These are phyloP conservation scores for Mycena maculata DNA, from an alignment of 768 basidiomycete genomes.

Conservation along the genomic window DNA sequence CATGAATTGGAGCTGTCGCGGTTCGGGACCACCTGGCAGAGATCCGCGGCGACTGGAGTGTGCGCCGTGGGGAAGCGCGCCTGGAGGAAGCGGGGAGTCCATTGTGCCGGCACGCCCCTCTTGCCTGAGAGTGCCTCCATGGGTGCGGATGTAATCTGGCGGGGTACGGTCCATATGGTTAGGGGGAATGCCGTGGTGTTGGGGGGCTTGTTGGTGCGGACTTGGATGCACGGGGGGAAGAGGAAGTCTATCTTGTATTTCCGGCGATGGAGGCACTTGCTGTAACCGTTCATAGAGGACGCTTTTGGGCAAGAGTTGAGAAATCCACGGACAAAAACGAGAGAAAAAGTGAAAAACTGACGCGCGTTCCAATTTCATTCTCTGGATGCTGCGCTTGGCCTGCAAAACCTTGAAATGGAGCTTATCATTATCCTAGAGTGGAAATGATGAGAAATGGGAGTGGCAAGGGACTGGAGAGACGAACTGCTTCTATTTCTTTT, in stretches of 20 bases:
- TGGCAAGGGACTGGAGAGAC: constrained; percentile 44
- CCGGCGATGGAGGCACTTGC: constrained; percentile 67
- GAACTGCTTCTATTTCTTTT: constrained; percentile 83
- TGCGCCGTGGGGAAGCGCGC: constrained; percentile 42
- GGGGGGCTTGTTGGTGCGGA: constrained; percentile 48
- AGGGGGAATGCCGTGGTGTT: constrained; percentile 11
- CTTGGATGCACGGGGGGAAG: constrained; percentile 47
- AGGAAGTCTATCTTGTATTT: constrained; percentile 54
- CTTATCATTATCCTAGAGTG: constrained; percentile 85
- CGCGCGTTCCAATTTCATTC: constrained; percentile 91
- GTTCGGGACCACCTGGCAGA: constrained; percentile 54
- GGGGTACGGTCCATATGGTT: constrained; percentile 53
- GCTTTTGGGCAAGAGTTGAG: constrained; percentile 49
- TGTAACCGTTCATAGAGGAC: constrained; percentile 85
- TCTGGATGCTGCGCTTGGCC: constrained; percentile 84
- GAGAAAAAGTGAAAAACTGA: constrained; percentile 58
- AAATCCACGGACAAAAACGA: constrained; percentile 27
- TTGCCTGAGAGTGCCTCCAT: constrained; percentile 25
- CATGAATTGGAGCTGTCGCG: constrained; percentile 62
- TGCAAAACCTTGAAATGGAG: constrained; percentile 83
- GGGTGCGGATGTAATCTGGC: constrained; percentile 55
- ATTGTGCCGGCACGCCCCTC: constrained; percentile 64
- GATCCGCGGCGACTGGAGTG: constrained; percentile 60
- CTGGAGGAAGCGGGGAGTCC: constrained; percentile 61
- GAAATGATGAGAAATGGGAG: constrained; percentile 34